Percentiles rank a stretch among this genome's conserved stretches.
Conservation (phyloP, 306 rosid genomes). For the Fagus sylvatica region DNA sequence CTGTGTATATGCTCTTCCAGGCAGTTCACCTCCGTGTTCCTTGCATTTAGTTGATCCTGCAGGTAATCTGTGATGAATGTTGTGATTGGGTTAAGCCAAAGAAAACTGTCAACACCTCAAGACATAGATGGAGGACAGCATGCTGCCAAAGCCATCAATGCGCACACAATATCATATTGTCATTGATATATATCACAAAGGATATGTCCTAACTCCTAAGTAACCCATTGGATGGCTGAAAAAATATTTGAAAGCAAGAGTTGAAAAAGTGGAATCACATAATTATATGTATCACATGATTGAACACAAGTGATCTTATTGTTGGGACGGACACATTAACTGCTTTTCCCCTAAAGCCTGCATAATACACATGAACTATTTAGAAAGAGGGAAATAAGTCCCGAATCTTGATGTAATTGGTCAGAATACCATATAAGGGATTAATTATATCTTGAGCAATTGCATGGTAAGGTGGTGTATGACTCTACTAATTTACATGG, state of each 20-base stretch:
- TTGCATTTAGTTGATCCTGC: slow-evolving; percentile 72
- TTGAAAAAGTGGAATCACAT: background rate
- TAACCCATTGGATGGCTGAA: background rate
- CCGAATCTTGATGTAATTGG: background rate
- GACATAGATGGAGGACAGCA: background rate
- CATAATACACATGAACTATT: background rate
- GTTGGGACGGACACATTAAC: background rate
- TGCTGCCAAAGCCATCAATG: background rate
- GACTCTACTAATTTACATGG: background rate
- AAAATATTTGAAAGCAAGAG: background rate
- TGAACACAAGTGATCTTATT: background rate
- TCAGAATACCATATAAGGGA: background rate
- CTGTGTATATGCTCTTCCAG: slow-evolving; percentile 48
- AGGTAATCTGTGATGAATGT: slow-evolving; percentile 70
- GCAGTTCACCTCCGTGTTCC: slow-evolving; percentile 55
- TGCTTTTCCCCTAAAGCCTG: background rate
- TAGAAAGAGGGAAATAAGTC: background rate
- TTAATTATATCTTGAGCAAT: background rate
- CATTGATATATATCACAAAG: background rate
- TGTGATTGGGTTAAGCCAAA: slow-evolving; percentile 28
- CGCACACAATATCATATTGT: background rate
- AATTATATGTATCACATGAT: background rate
- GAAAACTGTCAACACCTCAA: slow-evolving; percentile 16
- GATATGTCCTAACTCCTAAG: background rate
- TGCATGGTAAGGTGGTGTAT: background rate